Base-by-base conservation (phyloP, 176 grass and related monocot species). In the Guadua angustifolia region DNA sequence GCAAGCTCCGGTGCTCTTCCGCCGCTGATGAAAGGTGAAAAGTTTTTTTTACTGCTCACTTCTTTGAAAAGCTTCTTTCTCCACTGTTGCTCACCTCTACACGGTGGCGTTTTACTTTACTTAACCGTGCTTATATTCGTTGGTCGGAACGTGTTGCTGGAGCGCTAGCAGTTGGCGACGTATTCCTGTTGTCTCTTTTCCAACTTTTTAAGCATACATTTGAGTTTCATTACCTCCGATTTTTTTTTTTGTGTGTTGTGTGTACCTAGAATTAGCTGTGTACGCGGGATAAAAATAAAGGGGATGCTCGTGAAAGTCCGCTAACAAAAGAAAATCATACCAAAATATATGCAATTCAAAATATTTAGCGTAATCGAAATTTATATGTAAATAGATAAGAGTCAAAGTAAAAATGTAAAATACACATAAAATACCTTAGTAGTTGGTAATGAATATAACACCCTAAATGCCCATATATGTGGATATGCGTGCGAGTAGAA, bases 201-300 rank as follows among this genome's bases (percentile, higher is more conserved):
- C n/a, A 44, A 29, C 84, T 73, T 86, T 79, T 79, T 63, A 75
- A 75, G 71, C 82, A 9, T 29, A 62, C 67, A 56, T 51, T 52
- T 76, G 11, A 21, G 9, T 19, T 33, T 50, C 19, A 13, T 35
- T 32, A 42, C 51, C 9, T 12, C 12, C 7, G 13, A 77, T 18
- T 18, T 40, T 0, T 66, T 49, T 39, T 83, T 19, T 29, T 29
- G 29, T 29, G 29, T 29, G 29, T 83, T 19, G 0, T 29, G 29
- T 29, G 29, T 29, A 1, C 29, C 29, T 29, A 29, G 29, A 29
- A 29, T n/a, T 3, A 35, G 33, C 3, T 1, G 33, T 3, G 33
- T 35, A 35, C 33, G 33, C 3, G 3, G 1, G 33, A 35, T 3
- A 35, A 35, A 35, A 35, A 35, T 35, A 35, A 3, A 35, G 33